These are phyloP conservation scores for Populus simonii DNA, from an alignment of 345 rosid species.

Conservation along the genomic window DNA sequence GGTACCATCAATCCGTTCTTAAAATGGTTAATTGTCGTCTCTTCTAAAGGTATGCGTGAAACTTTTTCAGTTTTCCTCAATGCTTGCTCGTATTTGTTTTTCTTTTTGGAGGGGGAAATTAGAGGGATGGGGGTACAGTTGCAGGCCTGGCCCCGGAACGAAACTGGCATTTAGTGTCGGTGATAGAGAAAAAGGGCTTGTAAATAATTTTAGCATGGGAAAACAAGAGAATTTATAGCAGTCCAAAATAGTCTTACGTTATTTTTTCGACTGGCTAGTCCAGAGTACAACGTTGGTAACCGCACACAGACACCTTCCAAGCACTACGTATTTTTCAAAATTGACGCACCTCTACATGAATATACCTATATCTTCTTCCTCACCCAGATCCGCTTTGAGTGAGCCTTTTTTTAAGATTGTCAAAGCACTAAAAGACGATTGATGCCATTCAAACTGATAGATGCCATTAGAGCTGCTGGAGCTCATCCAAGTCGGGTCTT, in stretches of 20 bases:
- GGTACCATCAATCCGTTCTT: no score
- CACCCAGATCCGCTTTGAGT: background rate
- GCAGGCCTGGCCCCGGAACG: background rate
- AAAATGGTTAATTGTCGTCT: no score
- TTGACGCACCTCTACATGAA: background rate
- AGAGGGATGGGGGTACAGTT: no score
- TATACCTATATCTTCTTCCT: background rate
- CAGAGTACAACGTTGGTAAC: background rate
- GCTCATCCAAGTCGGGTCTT: constrained; percentile 42
- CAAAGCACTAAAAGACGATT: background rate
- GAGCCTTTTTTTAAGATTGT: background rate
- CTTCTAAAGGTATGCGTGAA: no score
- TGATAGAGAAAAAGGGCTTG: background rate
- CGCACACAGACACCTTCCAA: background rate
- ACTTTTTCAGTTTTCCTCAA: no score
- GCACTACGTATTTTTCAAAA: background rate
- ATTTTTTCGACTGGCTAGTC: background rate
- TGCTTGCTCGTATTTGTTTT: no score
- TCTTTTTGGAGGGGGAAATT: background rate
- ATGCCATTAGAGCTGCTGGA: constrained; percentile 11
- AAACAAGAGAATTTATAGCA: background rate
- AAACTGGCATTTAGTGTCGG: background rate
- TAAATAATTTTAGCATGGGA: background rate
- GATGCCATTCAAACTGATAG: background rate
- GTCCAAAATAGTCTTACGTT: background rate